Evolutionary conservation across 345 rosid species (phyloP), one percentile per base, ranked within the genome.

Genomic region (Populus ilicifolia): DNA sequence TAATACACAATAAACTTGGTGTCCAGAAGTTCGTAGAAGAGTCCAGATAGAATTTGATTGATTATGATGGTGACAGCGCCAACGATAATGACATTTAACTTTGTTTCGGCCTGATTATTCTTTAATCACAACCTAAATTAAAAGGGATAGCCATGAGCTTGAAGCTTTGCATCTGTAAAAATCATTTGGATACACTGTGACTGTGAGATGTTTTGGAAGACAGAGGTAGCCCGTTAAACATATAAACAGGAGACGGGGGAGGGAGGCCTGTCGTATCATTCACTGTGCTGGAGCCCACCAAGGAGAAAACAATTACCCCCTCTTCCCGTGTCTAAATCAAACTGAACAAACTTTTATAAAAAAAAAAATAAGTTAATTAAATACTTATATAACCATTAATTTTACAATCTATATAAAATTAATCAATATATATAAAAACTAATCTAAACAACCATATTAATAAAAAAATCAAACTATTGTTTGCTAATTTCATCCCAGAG

Each of bases 1-100:
- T 12, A 25, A 70, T 41, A 14, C 18, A 44, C 13, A 20, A 48
- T 46, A 39, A 43, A 59, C 8, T 21, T 61, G 69, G 13, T 61
- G 69, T 77, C 23, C 29, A 18, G 0, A 44, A 18, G 56, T 27
- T 59, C 59, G 54, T 41, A 43, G 79, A 76, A 69, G 79, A 17
- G 56, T 56, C 79, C 59, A 21, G 79, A 68, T 59, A 21, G 20
- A 48, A 38, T 59, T 77, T 38, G 52, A 61, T n/a, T 43, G 54
- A 33, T 75, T 36, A 23, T 35, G n/a, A 16, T 35, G 52, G 17
- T 36, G 72, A 70, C 39, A 25, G 67, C 43, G 69, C 59, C 17
- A 17, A 20, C 46, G 48, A 75, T 20, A 46, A 21, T 33, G 78
- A 66, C 30, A 59, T 66, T 0, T 3, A 17, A 30, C 50, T 16